These are phyloP conservation scores for Rhizophlyctis rosea DNA, from an alignment of 192 early-diverging fungal species.

Conservation along the genomic window DNA sequence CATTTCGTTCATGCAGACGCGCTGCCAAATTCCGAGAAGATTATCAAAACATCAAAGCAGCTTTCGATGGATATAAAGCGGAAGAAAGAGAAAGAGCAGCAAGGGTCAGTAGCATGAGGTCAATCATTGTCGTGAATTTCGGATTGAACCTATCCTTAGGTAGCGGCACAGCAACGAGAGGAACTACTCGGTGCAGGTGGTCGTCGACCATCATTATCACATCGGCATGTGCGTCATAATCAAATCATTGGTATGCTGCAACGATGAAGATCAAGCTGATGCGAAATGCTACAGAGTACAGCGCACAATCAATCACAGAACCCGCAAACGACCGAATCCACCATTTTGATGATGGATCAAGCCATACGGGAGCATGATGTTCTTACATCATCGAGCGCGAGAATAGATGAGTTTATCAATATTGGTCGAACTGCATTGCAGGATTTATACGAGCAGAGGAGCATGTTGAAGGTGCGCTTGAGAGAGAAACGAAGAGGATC, in stretches of 20 bases:
- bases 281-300: too few species aligned
- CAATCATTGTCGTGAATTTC: too few species aligned
- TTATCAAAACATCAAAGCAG: slow-evolving; percentile 18
- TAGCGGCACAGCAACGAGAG: slow-evolving; percentile 23
- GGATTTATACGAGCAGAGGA: slow-evolving; percentile 49
- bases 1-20: too few species aligned
- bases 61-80: slow-evolving; percentile 26
- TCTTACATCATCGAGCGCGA: slow-evolving; percentile 15
- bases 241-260: too few species aligned
- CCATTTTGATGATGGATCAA: slow-evolving; percentile 45
- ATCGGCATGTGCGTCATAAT: background rate
- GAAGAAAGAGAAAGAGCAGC: slow-evolving; percentile 18
- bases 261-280: too few species aligned
- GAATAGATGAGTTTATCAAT: slow-evolving; percentile 41
- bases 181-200: slow-evolving; percentile 33
- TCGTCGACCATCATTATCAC: slow-evolving; percentile 19
- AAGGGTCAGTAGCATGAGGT: too few species aligned
- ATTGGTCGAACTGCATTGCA: slow-evolving; percentile 40
- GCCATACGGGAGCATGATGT: slow-evolving; percentile 28
- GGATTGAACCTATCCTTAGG: too few species aligned
- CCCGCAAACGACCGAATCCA: slow-evolving; percentile 13
- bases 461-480: slow-evolving; percentile 42
- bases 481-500: background rate
- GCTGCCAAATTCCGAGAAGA: slow-evolving; percentile 37
- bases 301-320: slow-evolving; percentile 4